A percentile compares a stretch with the other conserved stretches of the same genome.
Evolutionary conservation across 2,329 filamentous ascomycete species (phyloP).

Genomic region (Neonectria neomacrospora): DNA sequence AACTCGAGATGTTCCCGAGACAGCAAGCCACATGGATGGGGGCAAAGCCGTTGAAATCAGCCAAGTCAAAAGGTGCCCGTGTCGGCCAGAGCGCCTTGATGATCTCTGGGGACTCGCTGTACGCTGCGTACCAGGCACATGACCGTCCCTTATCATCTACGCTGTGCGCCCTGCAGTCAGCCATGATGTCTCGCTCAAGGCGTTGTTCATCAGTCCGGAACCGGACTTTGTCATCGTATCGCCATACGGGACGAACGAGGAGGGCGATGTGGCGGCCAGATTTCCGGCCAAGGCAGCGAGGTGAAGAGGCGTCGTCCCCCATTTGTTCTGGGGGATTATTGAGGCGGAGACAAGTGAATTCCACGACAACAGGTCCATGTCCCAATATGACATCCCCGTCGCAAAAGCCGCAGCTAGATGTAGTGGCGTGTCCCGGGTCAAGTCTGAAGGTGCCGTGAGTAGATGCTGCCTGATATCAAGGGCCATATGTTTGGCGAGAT

Average conservation of each 20-base stretch:
- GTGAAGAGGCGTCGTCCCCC: constrained; percentile 12
- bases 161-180: neutral
- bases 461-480: neutral
- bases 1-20: constrained; percentile 3
- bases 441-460: neutral
- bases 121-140: constrained; percentile 5
- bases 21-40: constrained; percentile 6
- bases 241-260: neutral
- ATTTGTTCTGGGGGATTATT: neutral
- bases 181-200: neutral
- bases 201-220: neutral
- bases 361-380: neutral
- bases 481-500: neutral
- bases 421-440: constrained; percentile 1
- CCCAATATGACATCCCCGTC: neutral
- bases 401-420: constrained; percentile 4
- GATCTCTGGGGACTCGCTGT: neutral
- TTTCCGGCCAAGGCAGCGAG: constrained; percentile 4
- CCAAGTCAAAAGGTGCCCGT: neutral
- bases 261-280: neutral
- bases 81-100: neutral
- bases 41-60: constrained; percentile 5
- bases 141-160: constrained; percentile 4
- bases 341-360: neutral
- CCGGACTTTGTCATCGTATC: neutral